Conservation (phyloP, 441 rosid species). For the Isatis lusitanica region DNA sequence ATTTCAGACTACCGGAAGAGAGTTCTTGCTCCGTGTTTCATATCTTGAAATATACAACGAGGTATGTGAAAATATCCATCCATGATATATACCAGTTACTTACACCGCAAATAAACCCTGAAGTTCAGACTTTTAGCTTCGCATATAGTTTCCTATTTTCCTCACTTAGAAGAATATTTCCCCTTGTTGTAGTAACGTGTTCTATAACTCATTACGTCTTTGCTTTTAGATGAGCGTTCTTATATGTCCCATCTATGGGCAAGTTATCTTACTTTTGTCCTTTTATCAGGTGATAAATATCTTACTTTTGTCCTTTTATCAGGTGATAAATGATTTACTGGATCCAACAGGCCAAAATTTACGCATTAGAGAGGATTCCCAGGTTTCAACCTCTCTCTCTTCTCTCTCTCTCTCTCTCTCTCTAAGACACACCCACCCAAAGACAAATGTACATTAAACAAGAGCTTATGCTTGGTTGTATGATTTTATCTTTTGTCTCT, state of each 20-base stretch:
- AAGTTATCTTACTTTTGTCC: slow-evolving; percentile 17
- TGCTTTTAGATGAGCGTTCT: neutral
- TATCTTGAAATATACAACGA: slow-evolving; percentile 99
- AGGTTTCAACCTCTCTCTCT: slow-evolving; percentile 48
- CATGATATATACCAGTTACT: neutral
- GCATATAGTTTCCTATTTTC: neutral
- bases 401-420: slow-evolving; percentile 1
- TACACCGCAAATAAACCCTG: neutral
- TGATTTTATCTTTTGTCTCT: slow-evolving; percentile 8
- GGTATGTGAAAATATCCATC: slow-evolving; percentile 43
- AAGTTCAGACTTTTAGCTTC: neutral
- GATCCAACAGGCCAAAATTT: slow-evolving; percentile 98
- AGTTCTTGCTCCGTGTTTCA: slow-evolving; percentile 94
- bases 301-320: slow-evolving; percentile 36
- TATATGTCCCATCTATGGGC: neutral
- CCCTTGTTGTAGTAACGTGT: slow-evolving; percentile 10
- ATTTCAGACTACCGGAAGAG: slow-evolving; percentile 96
- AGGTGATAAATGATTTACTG: slow-evolving; percentile 98
- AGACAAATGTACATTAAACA: neutral
- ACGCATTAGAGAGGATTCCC: slow-evolving; percentile 96
- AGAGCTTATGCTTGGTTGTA: slow-evolving; percentile 4
- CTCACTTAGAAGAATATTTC: neutral
- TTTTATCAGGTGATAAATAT: slow-evolving; percentile 79
- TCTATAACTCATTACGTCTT: slow-evolving; percentile 19
- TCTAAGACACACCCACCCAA: neutral